Evolutionary conservation across 257 asterid species (phyloP).

Genomic region (Rubia yunnanensis): DNA sequence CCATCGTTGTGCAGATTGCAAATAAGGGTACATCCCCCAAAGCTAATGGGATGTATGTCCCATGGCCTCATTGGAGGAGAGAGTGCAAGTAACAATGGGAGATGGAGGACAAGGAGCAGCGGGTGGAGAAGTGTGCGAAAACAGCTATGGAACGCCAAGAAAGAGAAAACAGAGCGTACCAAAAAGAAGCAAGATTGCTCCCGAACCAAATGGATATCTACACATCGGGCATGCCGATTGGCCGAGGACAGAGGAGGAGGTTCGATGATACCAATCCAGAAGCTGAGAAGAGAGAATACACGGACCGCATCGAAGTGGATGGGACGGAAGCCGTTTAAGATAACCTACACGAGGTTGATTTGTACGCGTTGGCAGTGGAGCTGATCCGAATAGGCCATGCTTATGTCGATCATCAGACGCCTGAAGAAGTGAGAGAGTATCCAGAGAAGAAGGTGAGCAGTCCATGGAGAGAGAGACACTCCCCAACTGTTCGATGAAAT

Average conservation of each 20-base stretch:
- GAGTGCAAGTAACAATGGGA: no score
- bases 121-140: no score
- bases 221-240: slow-evolving; percentile 96
- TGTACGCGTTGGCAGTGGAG: slow-evolving; percentile 82
- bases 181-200: no score
- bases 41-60: no score
- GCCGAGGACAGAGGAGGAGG: slow-evolving; percentile 97
- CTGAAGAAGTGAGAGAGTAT: slow-evolving; percentile 88
- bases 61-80: no score
- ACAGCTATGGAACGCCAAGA: no score
- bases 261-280: slow-evolving; percentile 96
- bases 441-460: slow-evolving; percentile 85
- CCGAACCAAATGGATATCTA: slow-evolving; percentile 95
- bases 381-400: slow-evolving; percentile 77
- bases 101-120: no score
- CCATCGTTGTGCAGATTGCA: no score
- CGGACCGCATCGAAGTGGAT: slow-evolving; percentile 92
- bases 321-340: slow-evolving; percentile 98
- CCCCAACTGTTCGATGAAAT: slow-evolving; percentile 76
- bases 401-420: slow-evolving; percentile 96
- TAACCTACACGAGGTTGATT: slow-evolving; percentile 90
- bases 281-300: slow-evolving; percentile 93
- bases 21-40: no score
- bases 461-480: slow-evolving; percentile 95
- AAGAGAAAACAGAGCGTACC: no score